Conservation (phyloP, 164 flowering plant species). For the Aristolochia contorta region DNA sequence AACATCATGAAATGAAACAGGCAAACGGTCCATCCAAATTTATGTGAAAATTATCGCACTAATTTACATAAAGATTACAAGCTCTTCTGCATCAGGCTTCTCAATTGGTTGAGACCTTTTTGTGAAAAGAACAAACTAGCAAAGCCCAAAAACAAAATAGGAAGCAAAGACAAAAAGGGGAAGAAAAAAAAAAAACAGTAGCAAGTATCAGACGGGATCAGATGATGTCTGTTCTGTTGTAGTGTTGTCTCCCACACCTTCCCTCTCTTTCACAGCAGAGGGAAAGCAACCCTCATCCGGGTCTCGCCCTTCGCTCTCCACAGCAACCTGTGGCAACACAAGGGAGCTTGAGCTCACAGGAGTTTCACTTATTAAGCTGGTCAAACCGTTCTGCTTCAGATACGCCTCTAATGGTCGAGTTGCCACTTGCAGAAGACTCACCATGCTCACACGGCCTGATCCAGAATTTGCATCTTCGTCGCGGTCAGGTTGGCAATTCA, state of each 20-base stretch:
- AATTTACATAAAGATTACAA: no score
- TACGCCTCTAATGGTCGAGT: slow-evolving; percentile 63
- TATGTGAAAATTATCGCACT: no score
- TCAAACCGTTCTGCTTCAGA: slow-evolving; percentile 64
- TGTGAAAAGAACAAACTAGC: no score
- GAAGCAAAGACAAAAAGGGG: not conserved
- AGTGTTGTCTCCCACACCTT: slow-evolving; percentile 31
- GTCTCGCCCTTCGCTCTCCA: slow-evolving; percentile 29
- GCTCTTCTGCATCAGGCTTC: no score
- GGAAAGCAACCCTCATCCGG: slow-evolving; percentile 21
- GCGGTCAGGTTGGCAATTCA: slow-evolving; percentile 60
- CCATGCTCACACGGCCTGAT: slow-evolving; percentile 45
- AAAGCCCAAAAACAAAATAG: not conserved
- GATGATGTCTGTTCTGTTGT: slow-evolving; percentile 23
- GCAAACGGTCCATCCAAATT: no score
- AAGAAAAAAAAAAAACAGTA: no score
- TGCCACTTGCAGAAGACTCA: slow-evolving; percentile 63
- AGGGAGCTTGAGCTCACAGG: slow-evolving; percentile 36
- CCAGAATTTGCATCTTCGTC: slow-evolving; percentile 31
- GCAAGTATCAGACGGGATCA: slow-evolving; percentile 12
- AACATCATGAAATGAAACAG: no score
- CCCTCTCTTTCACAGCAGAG: slow-evolving; percentile 21
- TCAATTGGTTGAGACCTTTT: no score
- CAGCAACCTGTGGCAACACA: slow-evolving; percentile 21
- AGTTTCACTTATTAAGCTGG: slow-evolving; percentile 51